phyloP scores from a whole-genome alignment of 371 early-diverging fungal species.

The Rhizopus arrhizus region DNA sequence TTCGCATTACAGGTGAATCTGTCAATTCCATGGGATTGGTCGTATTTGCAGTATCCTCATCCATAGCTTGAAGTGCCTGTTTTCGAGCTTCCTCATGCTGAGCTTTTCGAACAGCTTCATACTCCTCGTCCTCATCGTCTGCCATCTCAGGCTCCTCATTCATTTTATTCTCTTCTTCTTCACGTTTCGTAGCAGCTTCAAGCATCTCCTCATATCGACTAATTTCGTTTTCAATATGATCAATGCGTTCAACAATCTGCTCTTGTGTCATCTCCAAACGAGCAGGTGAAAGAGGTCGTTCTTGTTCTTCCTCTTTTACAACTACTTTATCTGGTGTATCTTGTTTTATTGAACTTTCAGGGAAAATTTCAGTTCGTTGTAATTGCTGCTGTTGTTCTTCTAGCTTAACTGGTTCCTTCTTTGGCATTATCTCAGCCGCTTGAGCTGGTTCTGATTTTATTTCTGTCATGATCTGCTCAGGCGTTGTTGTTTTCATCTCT shows the following conservation, averaged over 20 bases:
- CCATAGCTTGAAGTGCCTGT: conserved; percentile 49
- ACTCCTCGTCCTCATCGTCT: conserved; percentile 27
- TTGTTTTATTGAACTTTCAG: not conserved
- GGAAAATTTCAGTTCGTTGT: no score
- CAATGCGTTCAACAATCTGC: conserved; percentile 54
- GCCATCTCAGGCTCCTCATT: conserved; percentile 18
- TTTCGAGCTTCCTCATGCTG: conserved; percentile 41
- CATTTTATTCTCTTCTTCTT: conserved; percentile 19
- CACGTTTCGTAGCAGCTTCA: conserved; percentile 28
- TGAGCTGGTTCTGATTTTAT: not conserved
- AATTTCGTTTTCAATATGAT: conserved; percentile 54
- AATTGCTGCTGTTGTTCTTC: not conserved
- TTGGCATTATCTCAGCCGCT: not conserved
- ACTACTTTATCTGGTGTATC: conserved; percentile 2
- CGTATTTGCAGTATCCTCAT: conserved; percentile 25
- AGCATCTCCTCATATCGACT: conserved; percentile 51
- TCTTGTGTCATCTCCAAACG: conserved; percentile 39
- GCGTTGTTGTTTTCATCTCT: not conserved
- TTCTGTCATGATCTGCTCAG: not conserved
- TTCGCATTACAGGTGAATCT: conserved; percentile 39
- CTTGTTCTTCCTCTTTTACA: not conserved
- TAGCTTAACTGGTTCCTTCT: not conserved
- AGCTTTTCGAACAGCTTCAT: conserved; percentile 24
- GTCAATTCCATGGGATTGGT: conserved; percentile 31
- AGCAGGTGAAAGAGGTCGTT: not conserved